These are phyloP conservation scores for Naganishia onofrii DNA, from an alignment of 768 basidiomycete genomes.

Conservation along the genomic window DNA sequence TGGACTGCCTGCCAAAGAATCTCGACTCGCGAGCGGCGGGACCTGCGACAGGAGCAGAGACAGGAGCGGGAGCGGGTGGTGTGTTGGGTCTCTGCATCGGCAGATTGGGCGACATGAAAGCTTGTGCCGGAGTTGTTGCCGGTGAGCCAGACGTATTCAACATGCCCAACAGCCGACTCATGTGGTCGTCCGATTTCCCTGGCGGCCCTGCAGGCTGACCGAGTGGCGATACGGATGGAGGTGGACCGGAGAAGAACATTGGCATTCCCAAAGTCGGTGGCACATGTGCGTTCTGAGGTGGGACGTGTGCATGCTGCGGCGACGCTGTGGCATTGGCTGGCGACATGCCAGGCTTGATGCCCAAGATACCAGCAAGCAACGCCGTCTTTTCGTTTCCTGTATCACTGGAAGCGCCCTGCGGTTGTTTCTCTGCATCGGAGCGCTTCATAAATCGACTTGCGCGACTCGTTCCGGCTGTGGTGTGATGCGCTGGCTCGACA, in stretches of 20 bases:
- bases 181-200: conserved; percentile 17
- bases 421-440: not conserved
- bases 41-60: too few relatives aligned
- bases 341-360: conserved; percentile 18
- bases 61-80: too few relatives aligned
- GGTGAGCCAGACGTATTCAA: conserved; percentile 13
- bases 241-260: conserved; percentile 2
- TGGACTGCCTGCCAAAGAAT: conserved; percentile 7
- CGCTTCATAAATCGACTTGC: conserved; percentile 10
- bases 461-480: not conserved
- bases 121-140: too few relatives aligned
- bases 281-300: too few relatives aligned
- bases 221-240: not conserved
- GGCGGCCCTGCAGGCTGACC: not conserved
- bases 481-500: not conserved
- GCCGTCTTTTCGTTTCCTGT: conserved; percentile 1
- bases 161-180: conserved; percentile 32
- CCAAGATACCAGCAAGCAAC: conserved; percentile 8
- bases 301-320: not conserved
- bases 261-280: conserved; percentile 15
- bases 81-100: too few relatives aligned
- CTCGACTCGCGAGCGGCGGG: not conserved
- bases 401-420: not conserved
- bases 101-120: too few relatives aligned
- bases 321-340: not conserved